A percentile compares a stretch with the other conserved stretches of the same genome.
phyloP scores from a whole-genome alignment of 257 asterid species.

The Prunella vulgaris region DNA sequence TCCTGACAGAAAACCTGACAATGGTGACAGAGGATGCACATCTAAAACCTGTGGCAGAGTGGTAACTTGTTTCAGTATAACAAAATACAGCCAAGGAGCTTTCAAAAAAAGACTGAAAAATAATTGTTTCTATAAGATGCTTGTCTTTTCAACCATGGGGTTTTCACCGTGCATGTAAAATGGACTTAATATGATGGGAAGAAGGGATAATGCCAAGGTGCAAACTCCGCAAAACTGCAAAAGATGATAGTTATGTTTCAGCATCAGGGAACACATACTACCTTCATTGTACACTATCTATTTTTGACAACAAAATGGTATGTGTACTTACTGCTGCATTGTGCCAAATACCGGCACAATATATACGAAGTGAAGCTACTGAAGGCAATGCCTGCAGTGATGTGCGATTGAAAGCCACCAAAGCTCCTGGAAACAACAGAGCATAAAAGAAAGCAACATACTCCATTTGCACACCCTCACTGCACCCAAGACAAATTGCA shows the following conservation, averaged over 20 bases:
- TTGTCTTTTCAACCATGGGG: constrained; percentile 53
- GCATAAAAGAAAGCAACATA: constrained; percentile 80
- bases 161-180: constrained; percentile 57
- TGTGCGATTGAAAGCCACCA: constrained; percentile 77
- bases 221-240: constrained; percentile 74
- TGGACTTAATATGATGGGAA: constrained; percentile 63
- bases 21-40: constrained; percentile 64
- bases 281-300: neutral
- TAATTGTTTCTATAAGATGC: constrained; percentile 7
- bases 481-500: constrained; percentile 44
- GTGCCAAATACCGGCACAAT: constrained; percentile 98
- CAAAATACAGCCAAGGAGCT: constrained; percentile 3
- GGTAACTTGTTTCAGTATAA: constrained; percentile 18
- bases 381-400: constrained; percentile 51
- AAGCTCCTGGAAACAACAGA: constrained; percentile 81
- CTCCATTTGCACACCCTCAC: constrained; percentile 84
- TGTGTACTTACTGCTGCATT: constrained; percentile 64
- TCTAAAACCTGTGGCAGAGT: constrained; percentile 54
- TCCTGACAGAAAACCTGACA: constrained; percentile 59
- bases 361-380: constrained; percentile 70
- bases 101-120: constrained; percentile 5
- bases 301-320: constrained; percentile 1
- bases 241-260: constrained; percentile 18
- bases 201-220: constrained; percentile 46
- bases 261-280: constrained; percentile 17